Evolutionary conservation across 1,139 yeast species (phyloP).

Genomic region (Pichia sp.): DNA sequence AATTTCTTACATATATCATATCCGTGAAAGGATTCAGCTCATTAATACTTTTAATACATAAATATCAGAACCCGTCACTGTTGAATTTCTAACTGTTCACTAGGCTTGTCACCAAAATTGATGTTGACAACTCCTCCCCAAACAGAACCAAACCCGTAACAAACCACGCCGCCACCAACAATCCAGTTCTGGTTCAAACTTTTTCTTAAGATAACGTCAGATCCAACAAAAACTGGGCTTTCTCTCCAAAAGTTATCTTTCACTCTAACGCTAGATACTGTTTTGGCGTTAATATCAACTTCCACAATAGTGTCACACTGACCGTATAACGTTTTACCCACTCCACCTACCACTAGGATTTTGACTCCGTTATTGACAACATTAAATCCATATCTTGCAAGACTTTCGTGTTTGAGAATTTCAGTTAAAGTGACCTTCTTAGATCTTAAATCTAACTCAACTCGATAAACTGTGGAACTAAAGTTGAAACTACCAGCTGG

Average conservation of each 20-base stretch:
- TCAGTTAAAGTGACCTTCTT: slow-evolving; percentile 1
- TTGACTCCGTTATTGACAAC: slow-evolving; percentile 30
- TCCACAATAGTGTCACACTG: slow-evolving; percentile 38
- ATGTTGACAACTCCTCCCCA: slow-evolving; percentile 40
- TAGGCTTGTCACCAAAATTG: slow-evolving; percentile 2
- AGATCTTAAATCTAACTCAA: slow-evolving; percentile 26
- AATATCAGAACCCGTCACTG: background rate
- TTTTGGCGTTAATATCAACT: slow-evolving; percentile 30
- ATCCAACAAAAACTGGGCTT: slow-evolving; percentile 61
- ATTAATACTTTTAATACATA: background rate
- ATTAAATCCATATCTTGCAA: slow-evolving; percentile 49
- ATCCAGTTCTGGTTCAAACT: slow-evolving; percentile 18
- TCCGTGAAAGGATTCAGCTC: slow-evolving; percentile 17
- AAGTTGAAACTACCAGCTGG: slow-evolving; percentile 33
- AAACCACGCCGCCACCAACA: slow-evolving; percentile 77
- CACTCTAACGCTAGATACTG: slow-evolving; percentile 32
- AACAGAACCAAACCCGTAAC: slow-evolving; percentile 77
- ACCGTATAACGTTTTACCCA: slow-evolving; percentile 38
- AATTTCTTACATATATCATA: slow-evolving; percentile 1
- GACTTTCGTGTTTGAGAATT: slow-evolving; percentile 23
- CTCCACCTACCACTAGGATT: slow-evolving; percentile 59
- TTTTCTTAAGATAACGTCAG: slow-evolving; percentile 36
- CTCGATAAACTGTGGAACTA: slow-evolving; percentile 34
- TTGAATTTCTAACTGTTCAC: background rate
- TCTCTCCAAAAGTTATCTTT: slow-evolving; percentile 37